Evolutionary conservation across 2,329 filamentous ascomycete species (phyloP), one percentile per base, ranked within the genome.

Genomic region (Chrysosporium keratinophilum): DNA sequence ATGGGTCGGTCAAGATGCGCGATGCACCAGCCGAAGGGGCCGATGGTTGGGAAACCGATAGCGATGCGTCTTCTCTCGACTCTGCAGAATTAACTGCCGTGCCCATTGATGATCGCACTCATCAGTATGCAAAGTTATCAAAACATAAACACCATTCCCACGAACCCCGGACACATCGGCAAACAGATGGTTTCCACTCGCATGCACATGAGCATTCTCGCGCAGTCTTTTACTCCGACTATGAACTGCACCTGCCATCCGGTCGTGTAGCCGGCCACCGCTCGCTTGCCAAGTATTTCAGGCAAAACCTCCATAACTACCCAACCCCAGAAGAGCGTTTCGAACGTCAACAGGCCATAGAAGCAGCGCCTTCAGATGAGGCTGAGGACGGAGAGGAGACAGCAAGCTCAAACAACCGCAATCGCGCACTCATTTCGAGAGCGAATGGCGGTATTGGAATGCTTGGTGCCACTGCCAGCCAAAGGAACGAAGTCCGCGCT

Each of bases 11-110:
- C 79, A 81, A 4, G 35, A 15, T 23, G 14, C 42, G 19, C 6
- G 40, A 46, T 40, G 41, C 41, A 6, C 74, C 80, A 14, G 79
- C 82, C 1, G 81, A 79, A 1, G 80, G 81, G 4, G 81, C 83
- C 19, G 88, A 91, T 42, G 89, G 88, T 43, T 97, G 93, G 91
- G 93, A 98, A 71, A 96, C 90, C 0, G 93, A 97, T 67, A 89
- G 85, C 59, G 89, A 87, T 9, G 84, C 80, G n/a, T 95, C 90
- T 1, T 94, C 88, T 10, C 78, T 94, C 35, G 88, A 90, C 59
- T 93, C 88, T 0, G 86, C 86, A 52, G 88, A 95, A 61, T 81
- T 94, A 41, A 85, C 83, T 4, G 82, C 85, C 7, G 82, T 94
- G 6, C 87, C 87, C 1, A 84, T 88, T 33, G 87, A 91, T 59